Evolutionary conservation across 371 early-diverging fungal genomes (phyloP), one percentile per base, ranked within the genome.

Genomic region (Mortierella sp.): DNA sequence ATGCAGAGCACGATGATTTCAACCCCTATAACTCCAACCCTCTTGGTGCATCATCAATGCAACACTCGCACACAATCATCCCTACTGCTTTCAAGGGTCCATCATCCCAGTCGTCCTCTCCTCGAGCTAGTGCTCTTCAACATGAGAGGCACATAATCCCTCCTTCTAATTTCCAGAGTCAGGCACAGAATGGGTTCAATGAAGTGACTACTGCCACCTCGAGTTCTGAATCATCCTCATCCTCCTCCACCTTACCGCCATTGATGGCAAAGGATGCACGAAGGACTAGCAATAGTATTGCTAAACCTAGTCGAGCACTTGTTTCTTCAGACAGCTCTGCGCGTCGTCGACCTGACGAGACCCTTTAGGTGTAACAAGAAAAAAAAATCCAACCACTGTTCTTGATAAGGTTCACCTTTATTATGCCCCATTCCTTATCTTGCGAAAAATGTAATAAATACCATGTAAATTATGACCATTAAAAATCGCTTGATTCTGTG

Each of bases 61-160:
- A 52, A 22, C 16, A 8, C 52, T 3, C 52, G 18, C 26, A n/a
- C n/a, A n/a, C n/a, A n/a, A n/a, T n/a, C n/a, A n/a, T 47, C 47
- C n/a, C 22, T 51, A 30, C 3, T 35, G 1, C 16, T 49, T 10
- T 52, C 30, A n/a, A 35, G 6, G 10, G 47, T 8, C 5, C 54
- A 54, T 24, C 54, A 20, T 52, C 64, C 20, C 47, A 52, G 18
- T 22, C 52, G 22, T 52, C 8, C 32, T 65, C 54, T 4, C 57
- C 32, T 28, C 11, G 52, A n/a, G n/a, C n/a, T 22, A 22, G 52
- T 4, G 6, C 49, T 12, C 18, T 49, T 18, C 52, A 52, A 52
- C 59, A 45, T 28, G 68, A 73, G 1, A 39, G 49, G 16, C n/a
- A 68, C 43, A 68, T 74, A 51, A 68, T 74, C 20, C 12, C 68